Evolutionary conservation across 306 rosid species (phyloP).

Genomic region (Fragaria vesca): DNA sequence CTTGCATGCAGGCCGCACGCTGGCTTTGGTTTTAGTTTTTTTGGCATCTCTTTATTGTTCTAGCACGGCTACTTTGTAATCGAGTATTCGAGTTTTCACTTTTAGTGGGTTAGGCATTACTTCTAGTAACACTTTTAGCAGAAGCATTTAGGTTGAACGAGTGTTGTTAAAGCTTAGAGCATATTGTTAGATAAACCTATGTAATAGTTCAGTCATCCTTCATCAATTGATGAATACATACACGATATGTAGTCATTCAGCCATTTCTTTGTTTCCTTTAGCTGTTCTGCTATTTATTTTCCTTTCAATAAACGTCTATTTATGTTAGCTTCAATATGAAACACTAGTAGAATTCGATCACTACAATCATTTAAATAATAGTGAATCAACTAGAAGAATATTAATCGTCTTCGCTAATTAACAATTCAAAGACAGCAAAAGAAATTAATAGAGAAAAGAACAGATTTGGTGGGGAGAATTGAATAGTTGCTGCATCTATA

Average conservation of each 20-base stretch:
- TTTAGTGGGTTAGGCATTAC: background rate
- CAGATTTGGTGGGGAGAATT: constrained; percentile 13
- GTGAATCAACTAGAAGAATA: too few relatives aligned
- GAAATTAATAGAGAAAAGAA: background rate
- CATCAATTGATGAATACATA: too few relatives aligned
- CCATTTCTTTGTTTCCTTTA: too few relatives aligned
- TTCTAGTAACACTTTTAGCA: background rate
- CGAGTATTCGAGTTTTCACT: background rate
- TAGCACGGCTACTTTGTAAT: background rate
- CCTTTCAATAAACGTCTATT: too few relatives aligned
- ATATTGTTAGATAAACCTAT: background rate
- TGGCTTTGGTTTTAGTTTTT: background rate
- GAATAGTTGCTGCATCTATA: constrained; percentile 4
- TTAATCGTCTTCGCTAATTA: background rate
- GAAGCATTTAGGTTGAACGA: background rate
- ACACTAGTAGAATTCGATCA: too few relatives aligned
- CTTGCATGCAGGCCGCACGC: constrained; percentile 23
- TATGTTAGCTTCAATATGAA: too few relatives aligned
- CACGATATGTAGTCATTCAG: too few relatives aligned
- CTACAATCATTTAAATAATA: too few relatives aligned
- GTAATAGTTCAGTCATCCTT: background rate
- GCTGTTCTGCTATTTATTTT: too few relatives aligned
- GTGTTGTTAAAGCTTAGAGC: background rate
- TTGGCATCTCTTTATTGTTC: background rate
- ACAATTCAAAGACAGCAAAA: background rate